phyloP scores from a whole-genome alignment of 495 filamentous ascomycete genomes.

The Aspergillus wentii region DNA sequence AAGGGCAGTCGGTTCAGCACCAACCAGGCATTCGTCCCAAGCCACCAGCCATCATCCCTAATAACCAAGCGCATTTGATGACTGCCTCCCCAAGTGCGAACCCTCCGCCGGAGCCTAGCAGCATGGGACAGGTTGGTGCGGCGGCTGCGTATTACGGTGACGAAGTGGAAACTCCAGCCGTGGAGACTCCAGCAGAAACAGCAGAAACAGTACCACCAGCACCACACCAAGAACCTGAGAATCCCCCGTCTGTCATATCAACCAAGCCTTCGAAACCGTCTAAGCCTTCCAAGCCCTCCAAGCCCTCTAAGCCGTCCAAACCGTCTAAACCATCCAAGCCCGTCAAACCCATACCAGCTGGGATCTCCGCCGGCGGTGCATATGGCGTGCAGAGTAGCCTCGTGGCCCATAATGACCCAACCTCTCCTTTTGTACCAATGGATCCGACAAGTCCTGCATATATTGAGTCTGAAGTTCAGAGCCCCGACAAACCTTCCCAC shows the following conservation, averaged over 20 bases:
- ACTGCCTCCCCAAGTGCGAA: slow-evolving; percentile 40
- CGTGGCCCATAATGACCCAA: slow-evolving; percentile 11
- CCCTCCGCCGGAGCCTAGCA: slow-evolving; percentile 49
- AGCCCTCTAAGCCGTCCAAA: slow-evolving; percentile 23
- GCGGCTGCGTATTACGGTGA: slow-evolving; percentile 44
- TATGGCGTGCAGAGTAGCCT: slow-evolving; percentile 23
- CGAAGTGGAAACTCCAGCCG: slow-evolving; percentile 11
- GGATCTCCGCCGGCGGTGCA: slow-evolving; percentile 17
- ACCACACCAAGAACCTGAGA: no score
- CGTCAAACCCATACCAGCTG: slow-evolving; percentile 17
- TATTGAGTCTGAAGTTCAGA: slow-evolving; percentile 12
- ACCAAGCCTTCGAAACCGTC: slow-evolving; percentile 23
- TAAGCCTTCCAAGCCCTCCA: slow-evolving; percentile 13
- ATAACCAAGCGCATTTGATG: slow-evolving; percentile 45
- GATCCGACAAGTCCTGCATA: slow-evolving; percentile 14
- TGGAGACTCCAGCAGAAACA: slow-evolving; percentile 4
- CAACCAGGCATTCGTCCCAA: slow-evolving; percentile 57
- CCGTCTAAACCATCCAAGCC: slow-evolving; percentile 18
- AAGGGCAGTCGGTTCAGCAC: slow-evolving; percentile 55
- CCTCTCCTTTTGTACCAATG: slow-evolving; percentile 10
- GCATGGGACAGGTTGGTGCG: slow-evolving; percentile 44
- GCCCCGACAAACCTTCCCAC: slow-evolving; percentile 21
- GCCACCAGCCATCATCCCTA: slow-evolving; percentile 49
- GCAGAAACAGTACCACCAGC: no score
- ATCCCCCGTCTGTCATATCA: slow-evolving; percentile 10